These are phyloP conservation scores for Trichoderma sp. DNA, from an alignment of 2,329 filamentous ascomycete species.

Conservation along the genomic window DNA sequence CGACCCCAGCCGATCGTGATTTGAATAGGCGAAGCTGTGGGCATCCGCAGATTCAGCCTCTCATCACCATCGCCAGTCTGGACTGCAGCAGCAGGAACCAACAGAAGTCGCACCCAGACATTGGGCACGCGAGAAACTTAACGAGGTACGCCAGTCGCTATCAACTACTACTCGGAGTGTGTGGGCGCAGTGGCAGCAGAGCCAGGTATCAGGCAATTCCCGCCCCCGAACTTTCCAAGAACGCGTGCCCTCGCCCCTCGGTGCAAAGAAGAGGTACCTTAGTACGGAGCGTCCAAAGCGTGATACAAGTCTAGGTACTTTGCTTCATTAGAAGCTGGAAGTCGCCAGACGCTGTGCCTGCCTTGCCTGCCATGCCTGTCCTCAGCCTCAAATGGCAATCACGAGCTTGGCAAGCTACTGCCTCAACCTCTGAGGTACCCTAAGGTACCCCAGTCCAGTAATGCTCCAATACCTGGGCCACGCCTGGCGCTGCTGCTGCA, in stretches of 20 bases:
- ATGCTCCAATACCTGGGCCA: slow-evolving; percentile 12
- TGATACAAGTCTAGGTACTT: too few relatives aligned
- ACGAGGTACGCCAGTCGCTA: too few relatives aligned
- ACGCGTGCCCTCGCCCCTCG: too few relatives aligned
- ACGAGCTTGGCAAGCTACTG: slow-evolving; percentile 16
- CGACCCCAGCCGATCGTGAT: background rate
- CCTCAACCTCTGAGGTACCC: too few relatives aligned
- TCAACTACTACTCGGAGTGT: too few relatives aligned
- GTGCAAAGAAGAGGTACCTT: too few relatives aligned
- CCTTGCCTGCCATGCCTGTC: slow-evolving; percentile 13
- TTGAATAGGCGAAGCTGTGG: background rate
- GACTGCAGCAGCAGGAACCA: background rate
- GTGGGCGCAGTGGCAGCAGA: too few relatives aligned
- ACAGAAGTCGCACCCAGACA: background rate
- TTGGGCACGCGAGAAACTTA: background rate
- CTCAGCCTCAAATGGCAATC: slow-evolving; percentile 27
- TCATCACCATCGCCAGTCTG: background rate
- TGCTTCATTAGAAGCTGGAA: too few relatives aligned
- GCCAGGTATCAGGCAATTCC: background rate
- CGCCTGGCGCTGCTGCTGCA: background rate
- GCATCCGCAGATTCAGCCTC: background rate
- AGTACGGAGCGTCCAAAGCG: background rate
- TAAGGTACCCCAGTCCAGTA: background rate
- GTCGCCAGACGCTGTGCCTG: slow-evolving; percentile 5
- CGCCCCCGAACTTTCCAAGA: background rate